Evolutionary conservation across 306 rosid genomes (phyloP), one percentile per base, ranked within the genome.

Genomic region (Citrullus mucosospermus): DNA sequence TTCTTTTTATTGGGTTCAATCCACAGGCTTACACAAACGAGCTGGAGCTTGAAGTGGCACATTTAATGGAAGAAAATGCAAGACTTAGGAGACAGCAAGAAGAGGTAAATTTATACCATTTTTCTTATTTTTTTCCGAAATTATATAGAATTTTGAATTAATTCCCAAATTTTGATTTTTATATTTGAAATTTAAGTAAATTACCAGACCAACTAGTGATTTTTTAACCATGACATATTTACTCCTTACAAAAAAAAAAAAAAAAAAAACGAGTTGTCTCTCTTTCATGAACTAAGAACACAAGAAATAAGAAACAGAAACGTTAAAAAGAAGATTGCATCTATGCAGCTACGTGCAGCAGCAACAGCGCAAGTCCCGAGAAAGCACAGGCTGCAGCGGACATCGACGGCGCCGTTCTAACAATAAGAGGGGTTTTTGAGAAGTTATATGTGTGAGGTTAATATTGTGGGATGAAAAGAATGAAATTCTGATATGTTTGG

Each of bases 371-470:
- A 81, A 46, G 84, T 80, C 34, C 86, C 86, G 66, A 90, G 87
- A 84, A 95, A 82, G 84, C 63, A 60, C 6, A 50, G 58, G n/a
- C 89, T 92, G 18, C 75, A 80, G 18, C 78, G 99, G 82, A 70
- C 97, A n/a, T 81, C 80, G n/a, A 89, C 99, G 3, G 94, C 96
- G 50, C 96, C 97, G 43, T 92, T 95, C 88, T 95, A 86, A 89
- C 77, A n/a, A 34, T 18, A 15, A 14, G 13, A 6, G 16, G 16
- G 73, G 15, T 14, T 61, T 61, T 61, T 30, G 3, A 13, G 39
- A 5, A 25, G 0, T 59, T 25, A 30, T 46, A 11, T 53, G 36
- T 60, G 6, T 60, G 28, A n/a, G 13, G 48, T 41, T 53, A 53
- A 53, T 53, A 41, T 65, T 43, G n/a, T 67, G 51, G 74, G 36